Percentiles rank a stretch among this genome's conserved stretches.
These are phyloP conservation scores for Capsicum rhomboideum DNA, from an alignment of 257 asterid genomes.

Conservation along the genomic window DNA sequence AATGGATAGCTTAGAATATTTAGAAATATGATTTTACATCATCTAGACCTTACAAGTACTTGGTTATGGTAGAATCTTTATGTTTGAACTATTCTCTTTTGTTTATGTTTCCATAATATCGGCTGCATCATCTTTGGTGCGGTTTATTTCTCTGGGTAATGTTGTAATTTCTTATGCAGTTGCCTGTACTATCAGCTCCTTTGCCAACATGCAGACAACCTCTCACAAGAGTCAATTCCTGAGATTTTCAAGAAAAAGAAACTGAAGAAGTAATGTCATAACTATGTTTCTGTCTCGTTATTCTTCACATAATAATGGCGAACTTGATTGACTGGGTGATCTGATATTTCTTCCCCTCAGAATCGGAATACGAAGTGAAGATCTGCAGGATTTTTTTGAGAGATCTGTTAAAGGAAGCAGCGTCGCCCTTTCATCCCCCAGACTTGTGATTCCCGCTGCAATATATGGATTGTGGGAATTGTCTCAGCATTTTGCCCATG, in stretches of 20 bases:
- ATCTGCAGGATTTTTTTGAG: conserved; percentile 60
- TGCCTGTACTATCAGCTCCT: conserved; percentile 83
- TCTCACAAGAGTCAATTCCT: conserved; percentile 64
- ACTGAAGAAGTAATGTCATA: conserved; percentile 44
- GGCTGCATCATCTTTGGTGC: background rate
- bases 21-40: background rate
- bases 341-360: conserved; percentile 24
- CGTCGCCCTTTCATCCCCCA: conserved; percentile 90
- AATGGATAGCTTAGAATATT: background rate
- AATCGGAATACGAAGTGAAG: conserved; percentile 90
- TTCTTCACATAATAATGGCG: background rate
- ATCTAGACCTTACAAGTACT: background rate
- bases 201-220: conserved; percentile 74
- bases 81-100: background rate
- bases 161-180: conserved; percentile 32
- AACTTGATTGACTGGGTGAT: background rate
- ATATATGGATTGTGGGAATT: conserved; percentile 92
- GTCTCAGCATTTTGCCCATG: conserved; percentile 54
- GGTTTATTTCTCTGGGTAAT: background rate
- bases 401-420: conserved; percentile 60
- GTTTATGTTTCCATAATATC: background rate
- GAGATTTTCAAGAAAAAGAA: conserved; percentile 64
- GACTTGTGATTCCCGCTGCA: conserved; percentile 87
- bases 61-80: background rate
- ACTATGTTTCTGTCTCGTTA: background rate